These are phyloP conservation scores for Coriaria nepalensis DNA, from an alignment of 306 rosid species.

Conservation along the genomic window DNA sequence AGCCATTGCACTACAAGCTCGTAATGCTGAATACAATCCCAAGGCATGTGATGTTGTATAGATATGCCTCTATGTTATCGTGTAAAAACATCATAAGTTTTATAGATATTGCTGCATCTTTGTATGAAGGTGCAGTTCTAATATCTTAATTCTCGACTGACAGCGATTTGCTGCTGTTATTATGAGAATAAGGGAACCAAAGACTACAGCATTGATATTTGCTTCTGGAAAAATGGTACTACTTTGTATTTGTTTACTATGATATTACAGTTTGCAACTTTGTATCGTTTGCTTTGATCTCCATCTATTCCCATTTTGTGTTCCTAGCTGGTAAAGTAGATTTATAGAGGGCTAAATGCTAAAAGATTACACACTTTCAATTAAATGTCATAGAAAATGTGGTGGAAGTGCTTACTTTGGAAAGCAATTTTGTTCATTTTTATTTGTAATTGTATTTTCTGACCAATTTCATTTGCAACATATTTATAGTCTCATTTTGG, in stretches of 20 bases:
- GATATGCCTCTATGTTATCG: not conserved
- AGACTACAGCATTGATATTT: slow-evolving; percentile 86
- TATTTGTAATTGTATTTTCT: no score
- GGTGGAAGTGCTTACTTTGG: no score
- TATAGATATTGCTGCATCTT: not conserved
- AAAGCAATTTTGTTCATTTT: no score
- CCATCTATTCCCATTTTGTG: no score
- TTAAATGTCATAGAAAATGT: no score
- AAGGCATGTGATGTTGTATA: slow-evolving; percentile 36
- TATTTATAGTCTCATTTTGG: no score
- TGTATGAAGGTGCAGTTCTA: slow-evolving; percentile 1
- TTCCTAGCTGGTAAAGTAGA: no score
- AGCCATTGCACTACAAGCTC: slow-evolving; percentile 81
- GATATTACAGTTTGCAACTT: not conserved
- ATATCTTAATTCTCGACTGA: slow-evolving; percentile 2
- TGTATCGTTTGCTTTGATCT: no score
- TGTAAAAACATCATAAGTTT: no score
- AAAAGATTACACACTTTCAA: no score
- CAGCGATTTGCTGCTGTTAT: slow-evolving; percentile 99
- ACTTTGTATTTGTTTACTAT: not conserved
- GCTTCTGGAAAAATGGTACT: slow-evolving; percentile 93
- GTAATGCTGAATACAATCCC: slow-evolving; percentile 97
- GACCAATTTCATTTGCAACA: no score
- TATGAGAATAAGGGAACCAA: slow-evolving; percentile 98
- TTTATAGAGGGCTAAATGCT: no score